Base-by-base conservation (phyloP, 257 asterid species). In the Nicotiana tabacum region DNA sequence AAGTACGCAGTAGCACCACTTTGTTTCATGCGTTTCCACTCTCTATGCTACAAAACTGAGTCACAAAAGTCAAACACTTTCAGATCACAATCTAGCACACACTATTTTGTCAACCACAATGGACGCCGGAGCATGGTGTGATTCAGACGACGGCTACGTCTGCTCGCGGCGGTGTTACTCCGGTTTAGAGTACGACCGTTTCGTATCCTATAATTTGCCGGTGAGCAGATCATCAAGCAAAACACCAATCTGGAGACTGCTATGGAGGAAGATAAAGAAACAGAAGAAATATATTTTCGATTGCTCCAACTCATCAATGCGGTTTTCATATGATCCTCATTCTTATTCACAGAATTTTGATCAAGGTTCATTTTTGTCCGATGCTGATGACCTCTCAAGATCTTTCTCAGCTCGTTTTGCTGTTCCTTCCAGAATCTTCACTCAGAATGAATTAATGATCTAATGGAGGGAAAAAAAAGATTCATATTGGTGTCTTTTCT, bases 371-470 rank as follows among this genome's bases (percentile, higher is more conserved):
- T 53, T 82, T 1, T 90, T 82, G 86, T 85, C 82, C 2, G 91
- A 92, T 83, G 76, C 85, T 12, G 95, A 90, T 58, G 92, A 93
- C 72, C 83, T 86, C 17, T 90, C 97, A 12, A 83, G 96, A 58
- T 93, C 98, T 3, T 94, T 94, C 84, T 94, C 98, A 0, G 92
- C 97, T 83, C 91, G 97, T 4, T 94, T 93, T 80, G 97, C 97
- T 27, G 90, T 88, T 66, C 97, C 97, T 0, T 86, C 95, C 0
- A 90, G 88, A 51, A 84, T 92, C 80, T 90, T 94, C 72, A 88
- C 87, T 21, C 85, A 91, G 24, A 86, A 88, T 65, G 86, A 85
- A 51, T 87, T 88, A 32, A 81, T 90, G 56, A 85, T 86, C 66
- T 88, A 81, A 82, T 68, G 13, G 37, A 17, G 46, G 55, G 5